Conservation (phyloP, 305 asterid species). For the Salvia sclarea region DNA sequence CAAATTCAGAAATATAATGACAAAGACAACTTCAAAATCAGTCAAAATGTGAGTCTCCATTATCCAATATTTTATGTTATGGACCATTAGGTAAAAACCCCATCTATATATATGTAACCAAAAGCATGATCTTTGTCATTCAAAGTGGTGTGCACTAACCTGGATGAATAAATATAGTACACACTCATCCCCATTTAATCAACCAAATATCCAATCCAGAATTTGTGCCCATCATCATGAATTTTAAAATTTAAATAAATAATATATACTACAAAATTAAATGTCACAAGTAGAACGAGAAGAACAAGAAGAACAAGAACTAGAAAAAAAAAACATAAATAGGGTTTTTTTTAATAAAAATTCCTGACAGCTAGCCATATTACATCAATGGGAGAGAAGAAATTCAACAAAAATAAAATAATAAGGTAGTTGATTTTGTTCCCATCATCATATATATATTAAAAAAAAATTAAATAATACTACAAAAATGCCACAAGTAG, state of each 20-base stretch:
- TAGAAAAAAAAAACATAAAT: too few relatives aligned
- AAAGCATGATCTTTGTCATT: conserved; percentile 5
- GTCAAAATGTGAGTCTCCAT: neutral
- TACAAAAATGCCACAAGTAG: too few relatives aligned
- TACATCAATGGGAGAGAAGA: conserved; percentile 32
- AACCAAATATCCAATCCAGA: neutral
- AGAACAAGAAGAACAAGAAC: neutral
- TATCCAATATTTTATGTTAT: conserved; percentile 4
- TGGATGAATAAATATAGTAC: conserved; percentile 23
- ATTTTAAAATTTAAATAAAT: too few relatives aligned
- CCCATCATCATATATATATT: too few relatives aligned
- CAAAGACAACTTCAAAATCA: conserved; percentile 28
- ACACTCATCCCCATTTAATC: conserved; percentile 6
- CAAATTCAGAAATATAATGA: conserved; percentile 27
- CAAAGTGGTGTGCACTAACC: conserved; percentile 26
- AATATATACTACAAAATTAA: too few relatives aligned
- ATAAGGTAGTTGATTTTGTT: too few relatives aligned
- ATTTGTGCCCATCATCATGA: neutral
- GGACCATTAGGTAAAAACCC: conserved; percentile 27
- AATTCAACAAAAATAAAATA: conserved; percentile 9
- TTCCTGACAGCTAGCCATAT: conserved; percentile 28
- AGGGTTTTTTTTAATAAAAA: conserved; percentile 4
- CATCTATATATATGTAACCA: neutral
- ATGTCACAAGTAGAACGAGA: too few relatives aligned
- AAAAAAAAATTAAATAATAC: too few relatives aligned